phyloP scores from a whole-genome alignment of 352 stramenopile species.

The Pythium coloratum region DNA sequence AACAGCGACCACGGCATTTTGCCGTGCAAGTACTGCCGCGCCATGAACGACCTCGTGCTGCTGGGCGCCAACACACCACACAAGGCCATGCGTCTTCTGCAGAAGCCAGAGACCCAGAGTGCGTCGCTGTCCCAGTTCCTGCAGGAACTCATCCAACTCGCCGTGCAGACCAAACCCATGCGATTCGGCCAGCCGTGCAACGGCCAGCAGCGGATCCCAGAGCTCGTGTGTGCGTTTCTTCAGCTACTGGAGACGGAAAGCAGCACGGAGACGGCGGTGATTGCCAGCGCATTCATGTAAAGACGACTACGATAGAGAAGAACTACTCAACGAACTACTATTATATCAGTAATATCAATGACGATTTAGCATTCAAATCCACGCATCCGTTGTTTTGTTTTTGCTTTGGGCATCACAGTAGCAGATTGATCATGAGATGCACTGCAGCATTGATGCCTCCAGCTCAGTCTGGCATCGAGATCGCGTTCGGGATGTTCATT shows the following conservation, averaged over 20 bases:
- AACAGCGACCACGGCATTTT: slow-evolving; percentile 17
- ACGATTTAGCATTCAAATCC: not conserved
- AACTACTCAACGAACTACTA: not conserved
- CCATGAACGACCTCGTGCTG: slow-evolving; percentile 18
- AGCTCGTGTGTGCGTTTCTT: slow-evolving; percentile 14
- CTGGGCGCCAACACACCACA: slow-evolving; percentile 9
- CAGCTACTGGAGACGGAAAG: not conserved
- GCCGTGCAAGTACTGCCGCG: slow-evolving; percentile 18
- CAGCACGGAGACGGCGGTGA: not conserved
- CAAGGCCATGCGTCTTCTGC: slow-evolving; percentile 8
- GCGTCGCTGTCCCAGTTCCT: slow-evolving; percentile 14
- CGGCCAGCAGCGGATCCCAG: slow-evolving; percentile 13
- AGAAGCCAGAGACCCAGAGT: slow-evolving; percentile 8
- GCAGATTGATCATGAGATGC: too few relatives aligned
- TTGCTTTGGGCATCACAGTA: too few relatives aligned
- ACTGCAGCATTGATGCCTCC: too few relatives aligned
- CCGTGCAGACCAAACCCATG: slow-evolving; percentile 19
- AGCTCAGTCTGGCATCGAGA: too few relatives aligned
- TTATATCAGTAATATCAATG: not conserved
- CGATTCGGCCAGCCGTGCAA: not conserved
- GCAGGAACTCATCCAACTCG: slow-evolving; percentile 15
- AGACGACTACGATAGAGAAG: not conserved
- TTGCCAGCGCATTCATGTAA: not conserved
- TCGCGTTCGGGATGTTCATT: too few relatives aligned
- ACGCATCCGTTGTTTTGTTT: too few relatives aligned